Evolutionary conservation across 495 filamentous ascomycete species (phyloP), one percentile per base, ranked within the genome.

Genomic region (Hypoxylon crocopeplum): DNA sequence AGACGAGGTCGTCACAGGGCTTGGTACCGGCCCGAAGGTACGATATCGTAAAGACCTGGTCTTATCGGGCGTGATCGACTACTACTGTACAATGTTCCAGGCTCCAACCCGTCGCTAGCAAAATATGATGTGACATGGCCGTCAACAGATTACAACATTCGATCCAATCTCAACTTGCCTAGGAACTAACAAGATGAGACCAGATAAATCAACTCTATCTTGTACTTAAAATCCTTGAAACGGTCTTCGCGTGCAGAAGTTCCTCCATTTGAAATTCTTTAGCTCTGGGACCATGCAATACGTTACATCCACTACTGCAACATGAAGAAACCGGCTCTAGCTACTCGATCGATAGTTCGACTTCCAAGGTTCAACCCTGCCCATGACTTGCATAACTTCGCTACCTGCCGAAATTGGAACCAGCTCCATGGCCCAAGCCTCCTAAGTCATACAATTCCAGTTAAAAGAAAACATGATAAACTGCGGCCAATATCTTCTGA

Each of bases 1-100:
- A 40, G 52, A 33, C 33, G 36, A 29, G n/a, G 12, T 39, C 34
- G 34, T 47, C 24, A 47, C 32, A 45, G 36, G 33, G 34, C 12
- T 37, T 39, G 27, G 52, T 48, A 47, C 42, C 52, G 42, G 41
- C 5, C 41, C 52, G 52, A 47, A 56, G 42, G 52, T 44, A 47
- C 42, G 41, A 47, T 39, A 47, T 47, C 16, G 24, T 30, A 21
- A 29, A 16, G 13, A 4, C 2, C 22, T 13, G 24, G 22, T 30
- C 25, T 34, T 36, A 47, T 38, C 24, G 16, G 24, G 41, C 42
- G 16, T 56, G 52, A 47, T 56, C 33, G 34, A 39, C 32, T 27
- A 3, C 24, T 27, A 27, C 24, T 27, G 24, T 27, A 8, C 24
- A 27, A 27, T 27, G 8, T n/a, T n/a, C n/a, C n/a, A n/a, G n/a